Evolutionary conservation across 306 rosid species (phyloP), one percentile per base, ranked within the genome.

Genomic region (Lagenaria siceraria): DNA sequence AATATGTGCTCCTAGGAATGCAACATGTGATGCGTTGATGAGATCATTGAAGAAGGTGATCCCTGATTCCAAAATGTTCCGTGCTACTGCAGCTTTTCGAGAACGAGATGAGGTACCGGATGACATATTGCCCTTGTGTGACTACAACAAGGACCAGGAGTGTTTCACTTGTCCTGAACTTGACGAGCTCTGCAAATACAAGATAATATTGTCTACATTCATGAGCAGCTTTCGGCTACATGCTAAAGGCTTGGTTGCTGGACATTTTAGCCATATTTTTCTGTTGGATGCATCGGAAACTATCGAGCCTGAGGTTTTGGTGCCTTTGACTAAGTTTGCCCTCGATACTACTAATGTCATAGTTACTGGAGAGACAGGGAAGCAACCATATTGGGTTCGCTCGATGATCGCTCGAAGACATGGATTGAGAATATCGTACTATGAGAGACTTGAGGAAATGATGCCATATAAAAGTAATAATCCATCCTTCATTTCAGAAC

Each of bases 171-270:
- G 83, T 78, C 90, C 88, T 65, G 42, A 84, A 8, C 42, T 33
- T 0, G 31, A 42, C 4, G 7, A 79, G 52, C 87, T 86, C 13
- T 0, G 1, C 5, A n/a, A 75, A 72, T 86, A 71, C 76, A 80
- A 61, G 76, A 81, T 87, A 78, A 76, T 84, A 25, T 76, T 86
- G 27, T 80, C 85, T 1, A 87, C 90, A 13, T 87, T 54, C 66
- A 38, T 80, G 27, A 84, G 88, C 64, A 62, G 82, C 48, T 84
- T 78, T 75, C 77, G 75, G 31, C 75, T 85, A 7, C 81, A 76
- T 49, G 62, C 63, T 29, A 80, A 69, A 55, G 88, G 86, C 55
- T 40, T 82, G 43, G 46, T 68, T 2, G 63, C 75, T 17, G 84
- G 83, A 43, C 86, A 84, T 62, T 82, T 82, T 8, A 84, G 76